Evolutionary conservation across 148 eudicot genomes (phyloP).

Genomic region (Persicaria maculosa): DNA sequence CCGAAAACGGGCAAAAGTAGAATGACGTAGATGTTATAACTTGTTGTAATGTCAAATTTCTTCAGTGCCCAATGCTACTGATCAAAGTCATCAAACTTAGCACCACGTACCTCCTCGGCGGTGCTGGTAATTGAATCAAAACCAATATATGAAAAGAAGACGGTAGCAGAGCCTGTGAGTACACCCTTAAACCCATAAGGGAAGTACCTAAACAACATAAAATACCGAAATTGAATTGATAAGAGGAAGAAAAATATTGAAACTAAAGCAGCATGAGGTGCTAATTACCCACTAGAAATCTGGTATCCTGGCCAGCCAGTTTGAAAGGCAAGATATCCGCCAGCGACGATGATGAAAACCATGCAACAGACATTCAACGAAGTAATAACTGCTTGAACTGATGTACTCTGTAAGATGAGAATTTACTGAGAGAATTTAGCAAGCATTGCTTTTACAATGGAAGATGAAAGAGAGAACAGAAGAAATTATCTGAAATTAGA

Average conservation of each 20-base stretch:
- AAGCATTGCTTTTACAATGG: neutral
- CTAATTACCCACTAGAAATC: slow-evolving; percentile 40
- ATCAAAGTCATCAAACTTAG: slow-evolving; percentile 4
- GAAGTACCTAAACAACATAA: slow-evolving; percentile 28
- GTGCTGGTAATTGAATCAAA: slow-evolving; percentile 66
- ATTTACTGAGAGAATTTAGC: neutral
- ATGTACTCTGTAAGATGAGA: slow-evolving; percentile 37
- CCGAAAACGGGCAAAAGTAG: neutral
- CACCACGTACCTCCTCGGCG: slow-evolving; percentile 43
- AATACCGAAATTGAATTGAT: neutral
- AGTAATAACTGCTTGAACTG: slow-evolving; percentile 47
- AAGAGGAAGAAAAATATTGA: neutral
- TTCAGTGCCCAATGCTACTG: neutral
- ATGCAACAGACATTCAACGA: slow-evolving; percentile 42
- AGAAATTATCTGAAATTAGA: neutral
- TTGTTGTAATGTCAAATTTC: neutral
- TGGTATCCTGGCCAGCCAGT: slow-evolving; percentile 58
- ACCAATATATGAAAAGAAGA: slow-evolving; percentile 57
- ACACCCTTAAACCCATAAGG: slow-evolving; percentile 61
- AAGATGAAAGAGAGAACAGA: neutral
- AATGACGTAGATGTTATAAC: neutral
- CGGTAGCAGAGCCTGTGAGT: slow-evolving; percentile 61
- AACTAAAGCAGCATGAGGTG: slow-evolving; percentile 3
- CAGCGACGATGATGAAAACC: slow-evolving; percentile 48
- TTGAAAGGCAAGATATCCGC: slow-evolving; percentile 46